These are phyloP conservation scores for Exophiala dermatitidis DNA, from an alignment of 2,329 filamentous ascomycete genomes.

Conservation along the genomic window DNA sequence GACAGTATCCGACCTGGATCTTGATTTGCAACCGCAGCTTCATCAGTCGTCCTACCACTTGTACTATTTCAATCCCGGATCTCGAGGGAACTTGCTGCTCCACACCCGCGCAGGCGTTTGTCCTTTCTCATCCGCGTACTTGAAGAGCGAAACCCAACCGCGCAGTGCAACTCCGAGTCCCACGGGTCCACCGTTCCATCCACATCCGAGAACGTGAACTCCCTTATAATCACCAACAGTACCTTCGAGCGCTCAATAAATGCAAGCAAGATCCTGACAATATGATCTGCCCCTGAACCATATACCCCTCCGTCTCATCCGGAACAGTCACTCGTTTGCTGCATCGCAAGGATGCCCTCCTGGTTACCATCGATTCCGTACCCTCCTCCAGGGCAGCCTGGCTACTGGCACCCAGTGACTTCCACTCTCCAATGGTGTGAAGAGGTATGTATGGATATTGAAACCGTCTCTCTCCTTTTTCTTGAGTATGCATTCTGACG, in stretches of 20 bases:
- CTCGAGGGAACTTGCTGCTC: neutral
- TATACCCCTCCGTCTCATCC: neutral
- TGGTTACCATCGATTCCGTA: conserved; percentile 43
- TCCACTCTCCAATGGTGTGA: conserved; percentile 74
- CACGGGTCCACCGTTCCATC: neutral
- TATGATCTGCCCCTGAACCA: neutral
- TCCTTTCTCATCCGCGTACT: neutral
- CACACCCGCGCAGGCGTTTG: neutral
- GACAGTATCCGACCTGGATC: too few relatives aligned
- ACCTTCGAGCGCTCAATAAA: neutral
- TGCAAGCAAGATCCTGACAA: neutral
- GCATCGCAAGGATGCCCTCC: conserved; percentile 28
- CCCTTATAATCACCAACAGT: neutral
- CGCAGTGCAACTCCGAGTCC: too few relatives aligned
- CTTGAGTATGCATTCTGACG: neutral
- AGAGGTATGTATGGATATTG: conserved; percentile 47
- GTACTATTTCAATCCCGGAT: neutral
- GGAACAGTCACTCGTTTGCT: neutral
- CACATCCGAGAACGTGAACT: neutral
- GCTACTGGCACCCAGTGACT: conserved; percentile 64
- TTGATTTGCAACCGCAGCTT: too few relatives aligned
- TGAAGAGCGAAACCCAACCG: neutral
- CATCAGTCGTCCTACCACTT: too few relatives aligned
- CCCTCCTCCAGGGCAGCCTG: conserved; percentile 45
- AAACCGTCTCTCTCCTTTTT: neutral